Base-by-base conservation (phyloP, 169 alveolate genomes). In the Plasmodium yoelii region DNA sequence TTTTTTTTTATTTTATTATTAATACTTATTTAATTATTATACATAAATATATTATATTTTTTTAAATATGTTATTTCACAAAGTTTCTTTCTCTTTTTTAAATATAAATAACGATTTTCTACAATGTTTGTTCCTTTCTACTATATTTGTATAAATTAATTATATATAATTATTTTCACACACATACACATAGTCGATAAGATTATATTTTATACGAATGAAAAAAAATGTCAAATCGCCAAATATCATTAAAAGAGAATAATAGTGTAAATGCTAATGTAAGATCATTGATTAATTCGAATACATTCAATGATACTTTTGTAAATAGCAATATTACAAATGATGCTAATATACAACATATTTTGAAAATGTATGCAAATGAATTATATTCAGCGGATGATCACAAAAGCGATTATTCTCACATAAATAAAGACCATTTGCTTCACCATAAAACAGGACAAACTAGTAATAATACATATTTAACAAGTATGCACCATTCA, bases 321-420 rank as follows among this genome's bases (percentile, higher is more conserved):
- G 15, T 82, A 67, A 65, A 82, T 71, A 68, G 84, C 19, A 82
- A 55, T 67, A 55, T 22, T 56, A 67, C 90, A 26, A 51, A 44
- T 15, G 53, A 34, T 22, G 24, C 61, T 15, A 67, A 82, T 15
- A 44, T 82, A 53, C 71, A 68, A 42, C 26, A 71, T 51, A 57
- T 82, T 67, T 53, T 82, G 90, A 67, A 67, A 55, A 82, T 82
- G 84, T 65, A 67, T 61, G 59, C 70, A 13, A 67, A 71, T 55
- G 90, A 82, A 71, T 59, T 82, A 70, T 13, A 82, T 55, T 82
- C 90, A 39, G 46, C 55, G 24, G 82, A 82, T 67, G 90, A 51
- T 55, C 60, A 82, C 34, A 82, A 67, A 18, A 67, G 90, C 57
- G 61, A 82, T n/a, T 24, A 2, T 42, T 82, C 84, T 56, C 84